These are phyloP conservation scores for Mimosa pudica DNA, from an alignment of 306 rosid genomes.

Conservation along the genomic window DNA sequence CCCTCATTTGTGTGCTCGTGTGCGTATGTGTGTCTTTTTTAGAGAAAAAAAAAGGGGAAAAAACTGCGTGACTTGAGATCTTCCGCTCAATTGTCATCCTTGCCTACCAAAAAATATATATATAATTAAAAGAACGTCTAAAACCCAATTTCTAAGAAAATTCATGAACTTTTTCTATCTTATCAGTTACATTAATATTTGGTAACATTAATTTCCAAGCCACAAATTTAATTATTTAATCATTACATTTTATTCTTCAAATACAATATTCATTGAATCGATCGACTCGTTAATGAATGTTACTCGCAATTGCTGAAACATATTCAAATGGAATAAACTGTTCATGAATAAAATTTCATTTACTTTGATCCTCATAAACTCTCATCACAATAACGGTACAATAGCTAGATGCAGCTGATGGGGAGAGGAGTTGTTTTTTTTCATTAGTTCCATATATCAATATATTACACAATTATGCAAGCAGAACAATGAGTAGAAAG, in stretches of 20 bases:
- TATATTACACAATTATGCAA: background rate
- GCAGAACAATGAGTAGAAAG: background rate
- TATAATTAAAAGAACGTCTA: background rate
- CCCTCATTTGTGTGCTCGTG: too few species aligned
- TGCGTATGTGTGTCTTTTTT: too few species aligned
- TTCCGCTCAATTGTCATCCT: background rate
- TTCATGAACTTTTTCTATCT: background rate
- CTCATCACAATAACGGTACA: background rate
- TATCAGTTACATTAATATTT: too few species aligned
- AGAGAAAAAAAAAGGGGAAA: too few species aligned
- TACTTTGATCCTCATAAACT: background rate
- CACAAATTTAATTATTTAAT: background rate
- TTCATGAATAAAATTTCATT: background rate
- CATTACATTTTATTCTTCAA: background rate
- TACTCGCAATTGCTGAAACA: background rate
- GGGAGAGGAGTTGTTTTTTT: background rate
- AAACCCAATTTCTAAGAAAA: too few species aligned
- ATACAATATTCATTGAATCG: background rate
- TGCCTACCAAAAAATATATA: background rate
- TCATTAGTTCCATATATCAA: too few species aligned
- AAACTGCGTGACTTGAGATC: background rate
- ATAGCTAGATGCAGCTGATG: too few species aligned
- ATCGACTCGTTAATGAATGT: background rate
- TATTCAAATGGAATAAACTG: background rate
- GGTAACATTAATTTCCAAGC: background rate